Conservation (phyloP, 768 basidiomycete species). For the Cystobasidium tubakii region DNA sequence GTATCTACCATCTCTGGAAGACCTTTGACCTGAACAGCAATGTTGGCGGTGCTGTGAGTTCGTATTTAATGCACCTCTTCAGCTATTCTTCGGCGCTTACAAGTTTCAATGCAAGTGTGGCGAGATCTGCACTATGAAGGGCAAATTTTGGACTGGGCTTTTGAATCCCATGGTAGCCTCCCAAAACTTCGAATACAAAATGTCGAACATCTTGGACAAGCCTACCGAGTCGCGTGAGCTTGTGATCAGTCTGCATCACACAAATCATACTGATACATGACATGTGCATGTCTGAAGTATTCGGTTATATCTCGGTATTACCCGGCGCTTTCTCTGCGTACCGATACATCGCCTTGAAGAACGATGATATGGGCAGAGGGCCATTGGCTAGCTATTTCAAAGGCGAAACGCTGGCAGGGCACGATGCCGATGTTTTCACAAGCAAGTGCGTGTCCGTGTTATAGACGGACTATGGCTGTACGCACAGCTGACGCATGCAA, state of each 20-base stretch:
- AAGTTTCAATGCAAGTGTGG: conserved; percentile 54
- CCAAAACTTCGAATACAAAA: conserved; percentile 84
- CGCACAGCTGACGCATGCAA: conserved; percentile 47
- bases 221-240: conserved; percentile 63
- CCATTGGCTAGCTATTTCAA: conserved; percentile 89
- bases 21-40: conserved; percentile 66
- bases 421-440: conserved; percentile 48
- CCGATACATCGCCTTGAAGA: conserved; percentile 74
- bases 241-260: conserved; percentile 51
- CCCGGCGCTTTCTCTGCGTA: conserved; percentile 79
- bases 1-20: conserved; percentile 93
- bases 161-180: conserved; percentile 75
- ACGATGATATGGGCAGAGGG: conserved; percentile 79
- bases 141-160: conserved; percentile 67
- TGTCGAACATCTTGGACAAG: conserved; percentile 69
- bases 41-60: conserved; percentile 67
- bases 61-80: conserved; percentile 65
- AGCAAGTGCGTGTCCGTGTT: conserved; percentile 50
- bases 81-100: conserved; percentile 54
- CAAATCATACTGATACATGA: no score
- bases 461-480: conserved; percentile 32
- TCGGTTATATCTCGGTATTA: conserved; percentile 59
- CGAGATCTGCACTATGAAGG: conserved; percentile 61
- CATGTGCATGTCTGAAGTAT: conserved; percentile 42
- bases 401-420: conserved; percentile 68